Evolutionary conservation across 805 yeast genomes (phyloP).

Genomic region (Saccharomycopsis babjevae): DNA sequence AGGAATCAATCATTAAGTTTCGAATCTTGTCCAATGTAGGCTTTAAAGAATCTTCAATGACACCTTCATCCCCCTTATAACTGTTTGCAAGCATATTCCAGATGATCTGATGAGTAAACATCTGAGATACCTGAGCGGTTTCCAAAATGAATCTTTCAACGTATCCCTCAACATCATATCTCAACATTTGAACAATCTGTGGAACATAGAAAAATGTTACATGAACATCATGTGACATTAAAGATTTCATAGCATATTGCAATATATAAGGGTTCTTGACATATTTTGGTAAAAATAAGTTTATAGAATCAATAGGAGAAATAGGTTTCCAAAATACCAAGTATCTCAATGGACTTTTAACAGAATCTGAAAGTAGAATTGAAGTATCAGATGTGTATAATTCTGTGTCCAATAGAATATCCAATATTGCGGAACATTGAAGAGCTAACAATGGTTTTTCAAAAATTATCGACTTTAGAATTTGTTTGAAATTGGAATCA

Average conservation of each 20-base stretch:
- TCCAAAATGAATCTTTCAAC: constrained; percentile 84
- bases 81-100: constrained; percentile 97
- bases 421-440: constrained; percentile 47
- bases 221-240: constrained; percentile 80
- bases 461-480: constrained; percentile 36
- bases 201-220: constrained; percentile 95
- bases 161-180: constrained; percentile 76
- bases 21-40: constrained; percentile 73
- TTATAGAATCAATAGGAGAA: constrained; percentile 78
- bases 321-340: constrained; percentile 62
- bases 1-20: constrained; percentile 48
- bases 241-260: constrained; percentile 84
- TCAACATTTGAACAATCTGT: constrained; percentile 86
- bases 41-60: constrained; percentile 69
- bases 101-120: constrained; percentile 94
- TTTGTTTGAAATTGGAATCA: constrained; percentile 13
- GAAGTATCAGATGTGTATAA: constrained; percentile 25
- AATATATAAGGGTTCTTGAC: constrained; percentile 55
- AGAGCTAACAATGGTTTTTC: constrained; percentile 51
- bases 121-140: constrained; percentile 80
- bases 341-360: constrained; percentile 23
- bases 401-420: constrained; percentile 33
- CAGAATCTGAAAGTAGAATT: constrained; percentile 19
- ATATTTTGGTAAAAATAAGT: constrained; percentile 67
- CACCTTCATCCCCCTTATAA: constrained; percentile 80